These are phyloP conservation scores for Saccharomycodes ludwigii DNA, from an alignment of 805 yeast species.

Conservation along the genomic window DNA sequence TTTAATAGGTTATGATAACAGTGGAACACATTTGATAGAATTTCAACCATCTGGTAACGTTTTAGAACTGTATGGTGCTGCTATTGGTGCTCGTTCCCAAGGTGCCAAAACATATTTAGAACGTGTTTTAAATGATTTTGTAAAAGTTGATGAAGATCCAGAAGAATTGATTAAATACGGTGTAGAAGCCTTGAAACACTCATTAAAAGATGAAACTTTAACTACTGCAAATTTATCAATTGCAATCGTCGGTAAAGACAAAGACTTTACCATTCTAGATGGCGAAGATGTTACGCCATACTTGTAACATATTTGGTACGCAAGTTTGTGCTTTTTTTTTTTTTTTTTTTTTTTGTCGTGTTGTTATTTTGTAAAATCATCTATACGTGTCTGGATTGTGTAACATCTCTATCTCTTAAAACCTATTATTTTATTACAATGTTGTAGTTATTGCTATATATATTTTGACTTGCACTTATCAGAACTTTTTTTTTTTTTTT, in stretches of 20 bases:
- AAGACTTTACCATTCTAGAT: slow-evolving; percentile 65
- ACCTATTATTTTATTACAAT: too few relatives aligned
- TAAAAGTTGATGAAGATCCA: slow-evolving; percentile 39
- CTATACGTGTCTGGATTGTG: too few relatives aligned
- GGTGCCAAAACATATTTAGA: slow-evolving; percentile 96
- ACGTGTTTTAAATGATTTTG: slow-evolving; percentile 61
- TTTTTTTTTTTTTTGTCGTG: not conserved
- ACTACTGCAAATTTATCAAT: slow-evolving; percentile 76
- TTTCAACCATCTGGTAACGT: slow-evolving; percentile 94
- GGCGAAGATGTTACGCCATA: slow-evolving; percentile 58
- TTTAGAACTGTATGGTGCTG: slow-evolving; percentile 82
- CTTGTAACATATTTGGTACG: slow-evolving; percentile 11
- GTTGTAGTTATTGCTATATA: too few relatives aligned
- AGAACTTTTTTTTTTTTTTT: too few relatives aligned
- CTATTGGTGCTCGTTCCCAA: slow-evolving; percentile 97
- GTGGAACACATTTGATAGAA: slow-evolving; percentile 89
- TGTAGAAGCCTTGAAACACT: slow-evolving; percentile 83
- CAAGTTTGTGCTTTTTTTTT: not conserved
- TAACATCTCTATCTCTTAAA: too few relatives aligned
- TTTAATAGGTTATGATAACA: slow-evolving; percentile 81
- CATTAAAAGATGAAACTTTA: slow-evolving; percentile 89
- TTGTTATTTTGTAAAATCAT: not conserved
- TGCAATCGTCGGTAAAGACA: slow-evolving; percentile 81
- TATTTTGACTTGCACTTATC: too few relatives aligned
- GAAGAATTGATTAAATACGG: slow-evolving; percentile 79